phyloP scores from a whole-genome alignment of 257 asterid species.

The Solanum arcanum region DNA sequence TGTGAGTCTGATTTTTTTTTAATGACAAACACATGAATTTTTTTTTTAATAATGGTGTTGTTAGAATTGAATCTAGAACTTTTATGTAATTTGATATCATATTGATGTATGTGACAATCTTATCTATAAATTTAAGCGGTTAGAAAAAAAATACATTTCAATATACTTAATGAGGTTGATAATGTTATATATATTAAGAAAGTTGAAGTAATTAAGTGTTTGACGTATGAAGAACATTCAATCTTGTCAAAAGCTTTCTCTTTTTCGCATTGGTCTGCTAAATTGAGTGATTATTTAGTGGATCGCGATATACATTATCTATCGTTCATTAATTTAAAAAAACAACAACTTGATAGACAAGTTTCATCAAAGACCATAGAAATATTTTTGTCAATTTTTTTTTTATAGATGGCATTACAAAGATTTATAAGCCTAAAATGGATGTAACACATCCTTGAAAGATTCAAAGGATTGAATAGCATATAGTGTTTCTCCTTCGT shows the following conservation, averaged over 20 bases:
- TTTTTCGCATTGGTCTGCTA: not conserved
- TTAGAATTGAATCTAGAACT: not conserved
- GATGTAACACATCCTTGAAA: not conserved
- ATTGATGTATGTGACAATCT: too few species aligned
- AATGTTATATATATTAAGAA: not conserved
- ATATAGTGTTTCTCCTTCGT: not conserved
- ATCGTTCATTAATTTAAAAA: not conserved
- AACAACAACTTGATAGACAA: not conserved
- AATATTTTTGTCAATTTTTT: not conserved
- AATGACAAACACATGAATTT: not conserved
- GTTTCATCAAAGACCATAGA: not conserved
- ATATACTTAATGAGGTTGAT: too few species aligned
- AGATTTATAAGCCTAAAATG: not conserved
- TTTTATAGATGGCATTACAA: not conserved
- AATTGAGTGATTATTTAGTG: not conserved
- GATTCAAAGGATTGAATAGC: not conserved
- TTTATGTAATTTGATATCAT: not conserved
- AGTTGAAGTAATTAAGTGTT: not conserved
- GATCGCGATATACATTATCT: not conserved
- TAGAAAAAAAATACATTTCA: not conserved
- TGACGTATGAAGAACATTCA: not conserved
- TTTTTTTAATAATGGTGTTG: not conserved
- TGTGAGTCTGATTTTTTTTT: not conserved
- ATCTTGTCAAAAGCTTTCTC: not conserved
- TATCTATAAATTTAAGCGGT: too few species aligned